phyloP scores from a whole-genome alignment of 106 monocot species.

The Agapanthus africanus region DNA sequence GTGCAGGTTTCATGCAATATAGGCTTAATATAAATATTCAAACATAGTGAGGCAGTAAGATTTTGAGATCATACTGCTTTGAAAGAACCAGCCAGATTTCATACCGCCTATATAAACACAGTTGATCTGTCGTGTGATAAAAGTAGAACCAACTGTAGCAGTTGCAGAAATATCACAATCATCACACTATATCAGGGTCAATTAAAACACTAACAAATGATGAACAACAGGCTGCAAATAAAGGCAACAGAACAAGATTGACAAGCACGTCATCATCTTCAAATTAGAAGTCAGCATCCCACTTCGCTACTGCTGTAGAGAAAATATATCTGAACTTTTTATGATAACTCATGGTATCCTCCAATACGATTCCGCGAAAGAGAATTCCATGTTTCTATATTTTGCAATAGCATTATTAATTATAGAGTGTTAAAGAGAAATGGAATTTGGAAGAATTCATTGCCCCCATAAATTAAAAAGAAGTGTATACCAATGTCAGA shows the following conservation, averaged over 20 bases:
- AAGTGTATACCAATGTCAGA: conserved; percentile 13
- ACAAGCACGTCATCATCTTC: conserved; percentile 31
- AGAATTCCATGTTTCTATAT: no score
- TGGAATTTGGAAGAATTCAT: no score
- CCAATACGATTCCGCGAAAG: conserved; percentile 16
- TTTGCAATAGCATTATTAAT: no score
- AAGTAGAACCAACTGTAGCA: conserved; percentile 32
- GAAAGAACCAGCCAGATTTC: conserved; percentile 90
- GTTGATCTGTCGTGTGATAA: conserved; percentile 63
- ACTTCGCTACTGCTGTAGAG: conserved; percentile 15
- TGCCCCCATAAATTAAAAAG: neutral
- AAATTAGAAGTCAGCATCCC: conserved; percentile 28
- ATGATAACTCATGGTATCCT: conserved; percentile 23
- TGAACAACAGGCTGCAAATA: neutral
- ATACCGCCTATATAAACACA: conserved; percentile 81
- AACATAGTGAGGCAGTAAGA: neutral
- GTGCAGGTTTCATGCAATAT: no score
- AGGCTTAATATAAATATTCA: neutral
- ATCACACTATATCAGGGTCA: neutral
- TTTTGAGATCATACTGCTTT: conserved; percentile 43
- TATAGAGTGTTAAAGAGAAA: neutral
- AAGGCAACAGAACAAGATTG: conserved; percentile 11
- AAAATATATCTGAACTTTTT: conserved; percentile 19
- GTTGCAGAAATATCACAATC: neutral
- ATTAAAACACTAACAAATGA: neutral